Evolutionary conservation across 2,329 filamentous ascomycete species (phyloP).

Genomic region (Xylariaceae sp.): DNA sequence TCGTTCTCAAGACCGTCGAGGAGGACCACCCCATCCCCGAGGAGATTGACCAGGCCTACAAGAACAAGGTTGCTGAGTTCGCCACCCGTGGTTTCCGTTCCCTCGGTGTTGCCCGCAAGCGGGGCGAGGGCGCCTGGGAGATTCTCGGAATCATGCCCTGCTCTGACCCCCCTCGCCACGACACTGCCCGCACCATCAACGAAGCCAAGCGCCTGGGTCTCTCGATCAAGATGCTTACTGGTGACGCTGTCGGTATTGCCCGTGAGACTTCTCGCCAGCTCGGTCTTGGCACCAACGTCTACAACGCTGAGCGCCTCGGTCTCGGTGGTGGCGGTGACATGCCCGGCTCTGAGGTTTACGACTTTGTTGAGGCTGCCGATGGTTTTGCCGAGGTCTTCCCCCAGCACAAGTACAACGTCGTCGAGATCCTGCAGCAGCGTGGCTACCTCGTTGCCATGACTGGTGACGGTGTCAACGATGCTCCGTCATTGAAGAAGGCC

Average conservation of each 20-base stretch:
- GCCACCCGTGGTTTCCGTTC: conserved; percentile 91
- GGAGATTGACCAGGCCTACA: conserved; percentile 73
- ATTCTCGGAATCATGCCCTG: conserved; percentile 94
- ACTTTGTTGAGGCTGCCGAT: conserved; percentile 92
- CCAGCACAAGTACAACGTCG: conserved; percentile 91
- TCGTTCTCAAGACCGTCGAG: conserved; percentile 80
- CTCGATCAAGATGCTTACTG: conserved; percentile 93
- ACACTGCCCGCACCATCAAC: conserved; percentile 83
- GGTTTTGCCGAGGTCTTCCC: conserved; percentile 93
- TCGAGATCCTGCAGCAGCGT: conserved; percentile 88
- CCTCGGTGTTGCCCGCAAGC: conserved; percentile 86
- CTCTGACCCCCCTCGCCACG: conserved; percentile 83
- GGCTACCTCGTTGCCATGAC: conserved; percentile 94
- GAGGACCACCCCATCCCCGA: conserved; percentile 75
- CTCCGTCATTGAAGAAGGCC: conserved; percentile 88
- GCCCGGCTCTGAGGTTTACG: conserved; percentile 88
- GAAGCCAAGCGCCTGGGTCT: conserved; percentile 83
- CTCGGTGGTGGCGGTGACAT: conserved; percentile 85
- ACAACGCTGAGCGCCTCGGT: conserved; percentile 88
- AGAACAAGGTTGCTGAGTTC: conserved; percentile 88
- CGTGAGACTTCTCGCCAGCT: conserved; percentile 87
- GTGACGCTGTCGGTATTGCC: conserved; percentile 88
- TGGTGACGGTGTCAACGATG: conserved; percentile 92
- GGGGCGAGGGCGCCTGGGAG: conserved; percentile 74
- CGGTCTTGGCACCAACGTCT: conserved; percentile 86